A percentile compares a stretch with the other conserved stretches of the same genome.
These are phyloP conservation scores for Berkeleyomyces basicola DNA, from an alignment of 2,329 filamentous ascomycete genomes.

Conservation along the genomic window DNA sequence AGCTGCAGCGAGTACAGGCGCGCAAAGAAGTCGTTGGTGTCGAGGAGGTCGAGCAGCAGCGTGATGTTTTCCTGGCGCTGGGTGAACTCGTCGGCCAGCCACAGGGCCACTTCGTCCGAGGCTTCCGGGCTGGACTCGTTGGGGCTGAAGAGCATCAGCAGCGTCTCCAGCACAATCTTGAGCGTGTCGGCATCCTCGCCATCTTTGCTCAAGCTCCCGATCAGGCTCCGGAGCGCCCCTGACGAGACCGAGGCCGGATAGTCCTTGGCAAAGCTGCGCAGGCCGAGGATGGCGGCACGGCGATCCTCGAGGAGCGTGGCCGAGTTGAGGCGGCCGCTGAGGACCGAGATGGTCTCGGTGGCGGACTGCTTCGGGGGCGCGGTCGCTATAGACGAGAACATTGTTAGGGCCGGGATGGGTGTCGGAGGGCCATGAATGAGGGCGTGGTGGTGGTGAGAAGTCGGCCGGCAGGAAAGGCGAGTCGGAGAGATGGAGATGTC, in stretches of 20 bases:
- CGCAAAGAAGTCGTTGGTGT: conserved; percentile 75
- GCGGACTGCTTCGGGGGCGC: conserved; percentile 93
- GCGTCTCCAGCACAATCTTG: conserved; percentile 84
- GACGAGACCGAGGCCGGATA: conserved; percentile 93
- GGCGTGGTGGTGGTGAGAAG: not conserved
- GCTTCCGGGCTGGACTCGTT: conserved; percentile 67
- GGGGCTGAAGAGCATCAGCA: conserved; percentile 76
- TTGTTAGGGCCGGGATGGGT: conserved; percentile 28
- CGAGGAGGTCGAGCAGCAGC: conserved; percentile 73
- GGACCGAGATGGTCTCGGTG: conserved; percentile 78
- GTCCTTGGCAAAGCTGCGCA: conserved; percentile 90
- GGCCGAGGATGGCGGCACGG: conserved; percentile 75
- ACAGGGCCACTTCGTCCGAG: conserved; percentile 87
- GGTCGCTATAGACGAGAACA: conserved; percentile 37
- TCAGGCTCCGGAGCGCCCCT: conserved; percentile 75
- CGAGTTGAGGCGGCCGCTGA: conserved; percentile 74
- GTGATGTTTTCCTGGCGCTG: conserved; percentile 96
- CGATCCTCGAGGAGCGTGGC: conserved; percentile 89
- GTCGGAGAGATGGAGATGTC: not conserved
- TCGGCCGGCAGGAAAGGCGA: not conserved
- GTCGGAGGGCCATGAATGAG: not conserved
- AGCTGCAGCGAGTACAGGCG: conserved; percentile 83
- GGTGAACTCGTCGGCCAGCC: conserved; percentile 95
- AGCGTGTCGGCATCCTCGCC: conserved; percentile 90
- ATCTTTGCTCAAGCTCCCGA: conserved; percentile 72